Conservation (phyloP, 2,329 filamentous ascomycete species). For the Penicillium nordicum region DNA sequence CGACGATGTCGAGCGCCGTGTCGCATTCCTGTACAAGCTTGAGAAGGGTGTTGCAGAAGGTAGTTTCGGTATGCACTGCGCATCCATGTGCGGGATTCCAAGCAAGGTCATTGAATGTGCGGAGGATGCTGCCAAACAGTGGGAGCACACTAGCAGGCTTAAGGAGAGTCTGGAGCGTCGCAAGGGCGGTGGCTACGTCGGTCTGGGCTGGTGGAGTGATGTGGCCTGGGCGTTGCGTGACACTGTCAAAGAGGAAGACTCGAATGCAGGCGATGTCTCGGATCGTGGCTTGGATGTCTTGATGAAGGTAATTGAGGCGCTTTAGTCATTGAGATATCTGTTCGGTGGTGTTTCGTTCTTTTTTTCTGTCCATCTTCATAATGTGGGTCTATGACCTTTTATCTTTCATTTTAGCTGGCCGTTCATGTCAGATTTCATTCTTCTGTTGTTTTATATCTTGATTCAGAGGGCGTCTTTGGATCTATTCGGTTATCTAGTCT, state of each 20-base stretch:
- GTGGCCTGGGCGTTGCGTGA: constrained; percentile 72
- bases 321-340: constrained; percentile 36
- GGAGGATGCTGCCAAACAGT: constrained; percentile 82
- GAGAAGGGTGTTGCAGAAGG: constrained; percentile 93
- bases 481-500: background rate
- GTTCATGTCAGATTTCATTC: background rate
- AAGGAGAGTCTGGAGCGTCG: constrained; percentile 84
- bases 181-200: constrained; percentile 75
- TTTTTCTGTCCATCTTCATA: background rate
- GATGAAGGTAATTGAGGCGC: constrained; percentile 53
- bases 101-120: constrained; percentile 77
- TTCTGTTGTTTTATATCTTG: background rate
- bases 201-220: constrained; percentile 83
- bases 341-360: background rate
- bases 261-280: constrained; percentile 36
- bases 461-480: background rate
- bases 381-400: constrained; percentile 7
- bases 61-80: constrained; percentile 98
- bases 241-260: constrained; percentile 30
- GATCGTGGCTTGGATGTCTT: constrained; percentile 56
- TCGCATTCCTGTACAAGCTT: constrained; percentile 95
- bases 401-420: background rate
- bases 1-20: constrained; percentile 74
- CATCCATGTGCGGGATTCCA: constrained; percentile 94
- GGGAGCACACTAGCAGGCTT: constrained; percentile 90